Evolutionary conservation across 202 grass and related monocot species (phyloP).

Genomic region (Alloteropsis angusta): DNA sequence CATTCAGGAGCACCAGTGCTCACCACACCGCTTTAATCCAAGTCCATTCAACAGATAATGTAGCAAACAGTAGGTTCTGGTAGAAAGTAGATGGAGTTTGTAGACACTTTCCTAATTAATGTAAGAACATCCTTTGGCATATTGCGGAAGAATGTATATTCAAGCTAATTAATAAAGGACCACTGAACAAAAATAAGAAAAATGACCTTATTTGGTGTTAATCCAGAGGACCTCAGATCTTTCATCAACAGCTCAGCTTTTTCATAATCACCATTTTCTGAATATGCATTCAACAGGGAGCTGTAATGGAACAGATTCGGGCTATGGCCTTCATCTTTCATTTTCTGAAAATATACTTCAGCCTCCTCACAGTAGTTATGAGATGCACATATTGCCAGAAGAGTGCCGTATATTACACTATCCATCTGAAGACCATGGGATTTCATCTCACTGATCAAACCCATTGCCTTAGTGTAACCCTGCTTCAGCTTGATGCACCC

Average conservation of each 20-base stretch:
- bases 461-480: slow-evolving; percentile 68
- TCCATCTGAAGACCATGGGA: slow-evolving; percentile 62
- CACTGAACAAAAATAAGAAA: slow-evolving; percentile 16
- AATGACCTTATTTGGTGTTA: slow-evolving; percentile 80
- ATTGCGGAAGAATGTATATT: background rate
- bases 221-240: slow-evolving; percentile 60
- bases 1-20: background rate
- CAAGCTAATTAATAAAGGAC: slow-evolving; percentile 15
- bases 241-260: slow-evolving; percentile 80
- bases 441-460: slow-evolving; percentile 62
- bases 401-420: slow-evolving; percentile 79
- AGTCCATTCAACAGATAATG: background rate
- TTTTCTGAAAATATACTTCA: slow-evolving; percentile 76
- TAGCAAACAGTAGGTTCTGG: background rate
- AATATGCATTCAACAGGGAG: slow-evolving; percentile 81
- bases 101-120: background rate
- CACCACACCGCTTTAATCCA: background rate
- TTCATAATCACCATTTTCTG: slow-evolving; percentile 53
- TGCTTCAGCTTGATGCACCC: slow-evolving; percentile 71
- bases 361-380: slow-evolving; percentile 74
- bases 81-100: background rate
- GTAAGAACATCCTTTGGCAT: background rate
- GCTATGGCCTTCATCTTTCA: slow-evolving; percentile 75
- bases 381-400: slow-evolving; percentile 78
- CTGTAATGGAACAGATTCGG: slow-evolving; percentile 97